Evolutionary conservation across 2,329 filamentous ascomycete genomes (phyloP), one percentile per base, ranked within the genome.

Genomic region (Xylaria sp.): DNA sequence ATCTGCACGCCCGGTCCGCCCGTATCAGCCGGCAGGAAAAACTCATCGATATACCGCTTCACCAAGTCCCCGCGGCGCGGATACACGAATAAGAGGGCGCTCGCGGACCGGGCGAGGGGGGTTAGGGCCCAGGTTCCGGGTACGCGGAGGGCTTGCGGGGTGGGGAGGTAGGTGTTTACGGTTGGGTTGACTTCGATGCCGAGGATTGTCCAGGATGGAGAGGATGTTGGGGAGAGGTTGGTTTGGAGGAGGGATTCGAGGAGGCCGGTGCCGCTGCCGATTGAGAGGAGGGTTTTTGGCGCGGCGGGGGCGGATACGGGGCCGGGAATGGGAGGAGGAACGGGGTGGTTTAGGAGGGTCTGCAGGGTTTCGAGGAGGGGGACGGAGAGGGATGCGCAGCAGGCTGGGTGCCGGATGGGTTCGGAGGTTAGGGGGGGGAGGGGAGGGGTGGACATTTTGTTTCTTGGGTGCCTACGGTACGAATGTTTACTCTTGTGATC

Each of bases 41-140:
- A 16, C 3, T 19, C 13, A n/a, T 64, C 54, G 8, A 70, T 58
- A 34, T 75, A 75, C 39, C 60, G 61, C 7, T 58, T 51, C n/a
- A 75, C 66, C 11, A 75, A 37, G 1, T 52, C 53, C 1, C 68
- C 67, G 30, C 72, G 70, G 1, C 73, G 72, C 10, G 73, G 73
- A 35, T 75, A 75, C 7, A 71, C 67, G 59, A 75, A 75, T 59
- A 74, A 58, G 51, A 74, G 59, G 1, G 55, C 68, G 8, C 63
- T 63, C 0, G 66, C 52, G 30, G 70, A 68, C 6, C 7, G 6
- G 42, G 59, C 3, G 73, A 63, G 13, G 70, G 65, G 6, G 48
- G 10, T 10, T 64, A 74, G 37, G 0, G 70, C 65, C 71, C 71
- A 73, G 2, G 72, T 73, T 2, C 73, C 71, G 0, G 65, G 65